Percentiles rank a stretch among this genome's conserved stretches.
These are phyloP conservation scores for Schizosaccharomyces japonicus DNA, from an alignment of 805 yeast genomes.

Conservation along the genomic window DNA sequence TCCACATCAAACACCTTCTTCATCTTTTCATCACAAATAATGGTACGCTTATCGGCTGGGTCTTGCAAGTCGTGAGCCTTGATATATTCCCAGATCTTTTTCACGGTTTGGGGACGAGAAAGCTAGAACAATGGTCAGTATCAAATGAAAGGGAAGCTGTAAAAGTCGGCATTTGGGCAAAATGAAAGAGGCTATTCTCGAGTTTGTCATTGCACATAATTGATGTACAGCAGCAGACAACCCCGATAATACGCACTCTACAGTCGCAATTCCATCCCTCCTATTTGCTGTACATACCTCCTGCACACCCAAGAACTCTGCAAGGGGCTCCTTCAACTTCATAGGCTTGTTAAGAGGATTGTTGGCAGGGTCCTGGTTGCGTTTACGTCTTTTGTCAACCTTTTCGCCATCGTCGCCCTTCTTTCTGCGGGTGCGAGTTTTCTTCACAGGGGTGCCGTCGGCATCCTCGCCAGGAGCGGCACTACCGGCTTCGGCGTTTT, in stretches of 20 bases:
- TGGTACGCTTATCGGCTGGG: conserved; percentile 39
- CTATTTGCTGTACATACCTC: conserved; percentile 11
- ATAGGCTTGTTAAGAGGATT: conserved; percentile 20
- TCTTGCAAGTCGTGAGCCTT: conserved; percentile 38
- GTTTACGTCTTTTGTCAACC: conserved; percentile 8
- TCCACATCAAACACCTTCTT: conserved; percentile 32
- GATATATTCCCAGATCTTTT: conserved; percentile 46
- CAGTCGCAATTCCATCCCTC: conserved; percentile 8
- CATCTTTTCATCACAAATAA: conserved; percentile 37
- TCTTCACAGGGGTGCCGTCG: neutral
- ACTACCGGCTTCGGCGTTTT: no score
- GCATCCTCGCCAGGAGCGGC: no score
- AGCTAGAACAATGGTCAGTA: conserved; percentile 13
- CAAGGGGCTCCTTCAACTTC: conserved; percentile 28
- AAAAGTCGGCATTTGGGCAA: neutral
- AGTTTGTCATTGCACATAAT: no score
- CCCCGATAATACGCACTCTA: no score
- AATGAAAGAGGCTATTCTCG: no score
- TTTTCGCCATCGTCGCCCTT: conserved; percentile 7
- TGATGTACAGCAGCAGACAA: neutral
- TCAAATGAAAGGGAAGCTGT: neutral
- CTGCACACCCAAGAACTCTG: conserved; percentile 23
- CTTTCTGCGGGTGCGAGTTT: conserved; percentile 5
- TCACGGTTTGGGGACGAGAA: conserved; percentile 50
- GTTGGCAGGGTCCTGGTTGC: conserved; percentile 14